A percentile compares a stretch with the other conserved stretches of the same genome.
Conservation (phyloP, 306 rosid species). For the Cicer pinnatifidum region DNA sequence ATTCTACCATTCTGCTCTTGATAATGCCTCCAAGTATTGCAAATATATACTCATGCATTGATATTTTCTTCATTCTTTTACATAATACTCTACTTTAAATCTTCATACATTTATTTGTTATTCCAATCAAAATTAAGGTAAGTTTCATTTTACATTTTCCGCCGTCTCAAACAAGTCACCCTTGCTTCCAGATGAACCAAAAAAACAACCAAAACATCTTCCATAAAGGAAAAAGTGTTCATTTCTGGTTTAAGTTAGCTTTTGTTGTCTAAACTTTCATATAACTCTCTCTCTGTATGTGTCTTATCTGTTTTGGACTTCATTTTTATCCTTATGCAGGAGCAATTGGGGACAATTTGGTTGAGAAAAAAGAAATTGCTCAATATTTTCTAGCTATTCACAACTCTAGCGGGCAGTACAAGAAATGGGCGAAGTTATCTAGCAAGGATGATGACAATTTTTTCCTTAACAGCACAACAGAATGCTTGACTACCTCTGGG, state of each 20-base stretch:
- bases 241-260: conserved; percentile 35
- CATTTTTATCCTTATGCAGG: conserved; percentile 54
- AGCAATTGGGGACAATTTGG: conserved; percentile 58
- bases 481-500: conserved; percentile 42
- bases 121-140: background rate
- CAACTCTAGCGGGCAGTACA: conserved; percentile 52
- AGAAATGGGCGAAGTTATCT: conserved; percentile 51
- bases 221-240: background rate
- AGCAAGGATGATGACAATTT: conserved; percentile 11
- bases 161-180: background rate
- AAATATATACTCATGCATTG: background rate
- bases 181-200: background rate
- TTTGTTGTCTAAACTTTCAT: conserved; percentile 31
- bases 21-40: background rate
- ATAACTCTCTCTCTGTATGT: background rate
- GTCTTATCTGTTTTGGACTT: background rate
- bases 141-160: conserved; percentile 20
- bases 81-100: too few relatives aligned
- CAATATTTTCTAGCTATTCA: conserved; percentile 52
- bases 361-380: conserved; percentile 59
- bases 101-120: background rate
- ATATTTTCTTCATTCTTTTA: conserved; percentile 15
- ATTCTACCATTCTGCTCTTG: background rate
- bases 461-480: conserved; percentile 30
- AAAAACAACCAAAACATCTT: conserved; percentile 6